Evolutionary conservation across 495 filamentous ascomycete genomes (phyloP).

Genomic region (Neurospora cerealis): DNA sequence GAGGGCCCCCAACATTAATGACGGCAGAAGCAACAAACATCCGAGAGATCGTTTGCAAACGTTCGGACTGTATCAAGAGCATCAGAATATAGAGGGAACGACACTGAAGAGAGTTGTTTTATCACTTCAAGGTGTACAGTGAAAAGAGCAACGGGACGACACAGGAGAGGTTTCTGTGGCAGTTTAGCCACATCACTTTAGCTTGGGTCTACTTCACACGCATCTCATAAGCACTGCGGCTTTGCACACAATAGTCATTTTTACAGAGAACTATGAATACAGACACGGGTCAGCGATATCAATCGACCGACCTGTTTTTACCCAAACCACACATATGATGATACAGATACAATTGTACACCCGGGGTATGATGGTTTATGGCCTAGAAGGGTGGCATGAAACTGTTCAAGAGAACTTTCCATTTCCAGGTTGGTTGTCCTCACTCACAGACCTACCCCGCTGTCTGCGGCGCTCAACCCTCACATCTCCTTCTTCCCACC

Average conservation of each 20-base stretch:
- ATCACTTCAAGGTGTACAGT: background rate
- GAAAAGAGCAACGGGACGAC: background rate
- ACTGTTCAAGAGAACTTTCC: background rate
- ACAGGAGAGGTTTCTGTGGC: background rate
- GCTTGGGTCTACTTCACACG: background rate
- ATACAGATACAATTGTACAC: background rate
- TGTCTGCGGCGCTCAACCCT: background rate
- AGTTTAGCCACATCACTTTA: background rate
- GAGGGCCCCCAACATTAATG: background rate
- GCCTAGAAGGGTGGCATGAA: background rate
- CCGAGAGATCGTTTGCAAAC: background rate
- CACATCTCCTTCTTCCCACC: background rate
- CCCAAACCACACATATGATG: background rate
- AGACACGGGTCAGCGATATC: background rate
- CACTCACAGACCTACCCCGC: background rate
- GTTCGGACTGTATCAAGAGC: background rate
- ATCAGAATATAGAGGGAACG: background rate
- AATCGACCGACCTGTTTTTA: background rate
- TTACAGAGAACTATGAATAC: background rate
- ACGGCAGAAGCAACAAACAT: background rate
- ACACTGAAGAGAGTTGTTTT: background rate
- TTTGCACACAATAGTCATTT: background rate
- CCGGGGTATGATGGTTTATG: background rate
- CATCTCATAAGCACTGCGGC: background rate
- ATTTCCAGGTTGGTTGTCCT: background rate